Percentiles rank a stretch among this genome's conserved stretches.
Conservation (phyloP, 2,329 filamentous ascomycete species). For the Colletotrichum endophyticum region DNA sequence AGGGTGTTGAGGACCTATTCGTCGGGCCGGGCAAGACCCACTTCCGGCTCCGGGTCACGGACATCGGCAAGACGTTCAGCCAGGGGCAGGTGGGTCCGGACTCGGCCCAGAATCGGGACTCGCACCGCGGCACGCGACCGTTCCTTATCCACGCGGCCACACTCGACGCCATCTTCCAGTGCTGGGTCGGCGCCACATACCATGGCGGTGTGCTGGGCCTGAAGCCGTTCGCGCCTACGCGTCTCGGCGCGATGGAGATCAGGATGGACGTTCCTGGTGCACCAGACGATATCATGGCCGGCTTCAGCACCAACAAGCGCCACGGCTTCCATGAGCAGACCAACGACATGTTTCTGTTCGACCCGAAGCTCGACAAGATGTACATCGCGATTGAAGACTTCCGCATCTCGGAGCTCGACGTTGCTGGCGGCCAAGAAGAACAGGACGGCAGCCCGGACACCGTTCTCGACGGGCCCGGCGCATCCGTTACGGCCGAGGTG, state of each 20-base stretch:
- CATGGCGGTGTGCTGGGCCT: not conserved
- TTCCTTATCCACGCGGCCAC: not conserved
- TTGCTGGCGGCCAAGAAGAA: not conserved
- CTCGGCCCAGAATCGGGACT: not conserved
- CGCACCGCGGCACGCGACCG: not conserved
- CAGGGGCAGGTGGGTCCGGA: not conserved
- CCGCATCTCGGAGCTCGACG: not conserved
- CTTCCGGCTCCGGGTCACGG: not conserved
- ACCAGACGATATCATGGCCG: not conserved
- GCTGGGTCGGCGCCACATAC: conserved; percentile 1
- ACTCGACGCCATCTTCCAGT: not conserved
- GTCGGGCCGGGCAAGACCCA: not conserved
- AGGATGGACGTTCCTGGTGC: not conserved
- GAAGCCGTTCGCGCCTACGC: not conserved
- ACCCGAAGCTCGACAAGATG: not conserved
- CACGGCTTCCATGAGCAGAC: not conserved
- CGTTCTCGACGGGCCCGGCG: not conserved
- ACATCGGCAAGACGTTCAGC: not conserved
- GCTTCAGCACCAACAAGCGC: not conserved
- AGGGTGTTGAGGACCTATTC: not conserved
- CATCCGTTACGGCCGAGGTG: not conserved
- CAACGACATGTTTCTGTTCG: not conserved
- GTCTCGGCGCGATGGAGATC: not conserved
- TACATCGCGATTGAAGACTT: not conserved
- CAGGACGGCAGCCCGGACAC: not conserved